Conservation (phyloP, 495 filamentous ascomycete species). For the Annulohypoxylon stygium region DNA sequence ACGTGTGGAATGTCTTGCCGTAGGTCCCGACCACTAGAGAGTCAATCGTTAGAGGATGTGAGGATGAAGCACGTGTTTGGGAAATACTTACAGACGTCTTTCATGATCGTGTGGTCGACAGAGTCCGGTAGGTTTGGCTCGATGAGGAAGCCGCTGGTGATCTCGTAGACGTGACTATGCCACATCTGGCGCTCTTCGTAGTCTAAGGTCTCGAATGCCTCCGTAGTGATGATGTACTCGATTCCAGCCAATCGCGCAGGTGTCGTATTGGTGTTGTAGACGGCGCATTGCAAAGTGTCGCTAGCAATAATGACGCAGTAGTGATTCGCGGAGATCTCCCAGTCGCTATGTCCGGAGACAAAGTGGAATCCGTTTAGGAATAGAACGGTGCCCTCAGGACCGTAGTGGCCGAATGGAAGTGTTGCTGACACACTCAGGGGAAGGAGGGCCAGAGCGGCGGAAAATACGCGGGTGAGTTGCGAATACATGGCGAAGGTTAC, state of each 20-base stretch:
- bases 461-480: constrained; percentile 10
- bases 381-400: constrained; percentile 48
- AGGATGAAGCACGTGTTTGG: background rate
- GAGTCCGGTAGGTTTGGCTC: constrained; percentile 51
- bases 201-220: constrained; percentile 46
- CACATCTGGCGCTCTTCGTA: constrained; percentile 53
- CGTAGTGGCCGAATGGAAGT: constrained; percentile 48
- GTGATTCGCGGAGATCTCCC: constrained; percentile 55
- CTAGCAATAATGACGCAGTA: constrained; percentile 52
- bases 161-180: constrained; percentile 58
- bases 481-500: constrained; percentile 25
- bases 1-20: constrained; percentile 58
- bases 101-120: constrained; percentile 56
- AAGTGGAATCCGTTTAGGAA: constrained; percentile 60
- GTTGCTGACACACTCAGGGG: constrained; percentile 31
- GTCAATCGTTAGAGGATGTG: constrained; percentile 2
- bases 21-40: constrained; percentile 51
- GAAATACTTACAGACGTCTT: constrained; percentile 42
- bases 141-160: constrained; percentile 56
- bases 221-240: constrained; percentile 48
- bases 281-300: constrained; percentile 49
- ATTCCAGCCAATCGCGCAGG: constrained; percentile 48
- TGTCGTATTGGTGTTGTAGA: constrained; percentile 48
- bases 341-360: constrained; percentile 50
- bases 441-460: constrained; percentile 29